Evolutionary conservation across 2,329 filamentous ascomycete genomes (phyloP).

Genomic region (Colletotrichum eremochloae): DNA sequence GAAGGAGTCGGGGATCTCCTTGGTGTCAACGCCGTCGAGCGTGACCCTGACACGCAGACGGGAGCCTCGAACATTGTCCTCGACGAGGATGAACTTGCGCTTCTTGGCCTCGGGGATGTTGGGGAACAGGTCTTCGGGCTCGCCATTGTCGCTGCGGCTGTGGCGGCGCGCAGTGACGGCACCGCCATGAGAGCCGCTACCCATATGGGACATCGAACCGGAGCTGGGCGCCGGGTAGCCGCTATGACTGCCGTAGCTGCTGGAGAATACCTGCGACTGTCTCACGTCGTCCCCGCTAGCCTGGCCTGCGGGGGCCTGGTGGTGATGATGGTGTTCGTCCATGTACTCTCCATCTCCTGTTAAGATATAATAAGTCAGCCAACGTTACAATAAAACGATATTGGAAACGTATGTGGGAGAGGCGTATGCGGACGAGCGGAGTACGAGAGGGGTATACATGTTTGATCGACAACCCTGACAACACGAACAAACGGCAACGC

Average conservation of each 20-base stretch:
- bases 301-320: conserved; percentile 69
- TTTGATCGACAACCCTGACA: conserved; percentile 40
- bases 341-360: conserved; percentile 73
- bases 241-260: conserved; percentile 72
- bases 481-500: conserved; percentile 33
- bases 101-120: conserved; percentile 91
- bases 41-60: conserved; percentile 91
- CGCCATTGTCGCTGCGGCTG: conserved; percentile 64
- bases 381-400: conserved; percentile 39
- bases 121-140: conserved; percentile 82
- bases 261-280: conserved; percentile 80
- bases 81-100: conserved; percentile 96
- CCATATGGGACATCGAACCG: conserved; percentile 75
- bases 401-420: conserved; percentile 30
- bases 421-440: conserved; percentile 34
- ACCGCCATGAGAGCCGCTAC: conserved; percentile 48
- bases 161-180: conserved; percentile 55
- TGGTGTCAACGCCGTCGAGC: conserved; percentile 92
- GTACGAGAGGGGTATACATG: conserved; percentile 37
- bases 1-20: conserved; percentile 96
- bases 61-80: conserved; percentile 85
- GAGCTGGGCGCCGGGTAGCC: conserved; percentile 67
- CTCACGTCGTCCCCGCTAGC: conserved; percentile 73
- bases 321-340: conserved; percentile 76
- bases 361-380: conserved; percentile 42